Conservation (phyloP, 805 yeast genomes). For the Candida orba region DNA sequence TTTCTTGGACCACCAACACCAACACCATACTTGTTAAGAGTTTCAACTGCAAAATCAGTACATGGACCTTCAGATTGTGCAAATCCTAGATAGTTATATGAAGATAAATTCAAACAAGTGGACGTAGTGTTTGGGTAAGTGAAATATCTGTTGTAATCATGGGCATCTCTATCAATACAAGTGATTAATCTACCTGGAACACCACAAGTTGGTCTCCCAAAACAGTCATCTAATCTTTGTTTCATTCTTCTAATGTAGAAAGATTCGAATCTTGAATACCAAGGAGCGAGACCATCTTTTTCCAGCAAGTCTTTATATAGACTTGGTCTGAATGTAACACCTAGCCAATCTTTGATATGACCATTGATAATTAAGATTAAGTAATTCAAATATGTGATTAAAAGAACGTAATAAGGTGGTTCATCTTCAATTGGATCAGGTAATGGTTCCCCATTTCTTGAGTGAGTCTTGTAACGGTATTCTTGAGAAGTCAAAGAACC, state of each 20-base stretch:
- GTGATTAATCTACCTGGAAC: conserved; percentile 92
- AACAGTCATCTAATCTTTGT: conserved; percentile 86
- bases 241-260: conserved; percentile 92
- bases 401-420: conserved; percentile 74
- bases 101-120: conserved; percentile 77
- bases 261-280: conserved; percentile 89
- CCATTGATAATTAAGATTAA: conserved; percentile 82
- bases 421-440: conserved; percentile 66
- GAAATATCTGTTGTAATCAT: conserved; percentile 56
- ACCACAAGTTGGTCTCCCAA: conserved; percentile 93
- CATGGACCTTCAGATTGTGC: conserved; percentile 93
- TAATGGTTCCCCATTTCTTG: conserved; percentile 47
- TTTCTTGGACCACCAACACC: conserved; percentile 74
- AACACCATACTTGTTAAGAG: conserved; percentile 65
- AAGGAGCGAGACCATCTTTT: conserved; percentile 89
- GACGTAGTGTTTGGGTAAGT: conserved; percentile 69
- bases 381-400: conserved; percentile 82
- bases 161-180: conserved; percentile 72
- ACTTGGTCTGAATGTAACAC: conserved; percentile 62
- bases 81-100: conserved; percentile 93
- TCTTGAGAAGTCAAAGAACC: conserved; percentile 64
- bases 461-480: conserved; percentile 54
- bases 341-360: conserved; percentile 83
- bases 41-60: conserved; percentile 65
- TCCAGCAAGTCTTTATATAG: conserved; percentile 62